Percentiles rank a stretch among this genome's conserved stretches.
phyloP scores from a whole-genome alignment of 129 eudicot species.

The Artemisia annua region DNA sequence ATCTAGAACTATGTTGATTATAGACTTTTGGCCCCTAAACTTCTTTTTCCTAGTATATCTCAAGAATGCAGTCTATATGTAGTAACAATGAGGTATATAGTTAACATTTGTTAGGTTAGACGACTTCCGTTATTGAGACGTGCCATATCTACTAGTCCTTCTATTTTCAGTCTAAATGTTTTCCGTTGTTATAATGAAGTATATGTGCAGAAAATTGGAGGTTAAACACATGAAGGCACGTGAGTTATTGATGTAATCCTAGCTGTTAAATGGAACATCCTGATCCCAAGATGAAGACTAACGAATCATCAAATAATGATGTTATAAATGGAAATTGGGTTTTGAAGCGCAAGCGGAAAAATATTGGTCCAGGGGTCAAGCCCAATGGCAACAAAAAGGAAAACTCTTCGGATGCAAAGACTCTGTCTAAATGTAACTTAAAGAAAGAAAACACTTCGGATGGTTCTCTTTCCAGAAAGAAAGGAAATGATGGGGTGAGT shows the following conservation, averaged over 20 bases:
- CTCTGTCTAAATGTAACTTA: conserved; percentile 32
- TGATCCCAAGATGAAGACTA: conserved; percentile 63
- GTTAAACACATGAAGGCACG: conserved; percentile 21
- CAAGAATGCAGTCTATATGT: not conserved
- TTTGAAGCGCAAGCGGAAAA: conserved; percentile 75
- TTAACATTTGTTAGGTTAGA: not conserved
- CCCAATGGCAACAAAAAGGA: conserved; percentile 41
- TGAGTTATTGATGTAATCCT: not conserved
- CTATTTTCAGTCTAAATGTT: conserved; percentile 1
- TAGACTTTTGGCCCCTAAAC: not conserved
- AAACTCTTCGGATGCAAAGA: conserved; percentile 40
- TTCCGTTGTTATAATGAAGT: not conserved
- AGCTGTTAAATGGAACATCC: conserved; percentile 15
- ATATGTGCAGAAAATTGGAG: conserved; percentile 25
- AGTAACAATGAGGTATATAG: not conserved
- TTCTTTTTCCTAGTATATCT: no score
- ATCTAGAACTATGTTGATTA: not conserved
- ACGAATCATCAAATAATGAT: conserved; percentile 41
- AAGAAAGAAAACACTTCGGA: conserved; percentile 37
- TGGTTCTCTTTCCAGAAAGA: conserved; percentile 53
- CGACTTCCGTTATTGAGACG: not conserved
- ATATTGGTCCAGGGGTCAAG: conserved; percentile 48
- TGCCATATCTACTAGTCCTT: conserved; percentile 9
- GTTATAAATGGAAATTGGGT: conserved; percentile 77
- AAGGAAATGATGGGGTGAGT: conserved; percentile 86